Evolutionary conservation across 163 green algal genomes (phyloP), one percentile per base, ranked within the genome.

Genomic region (Trebouxiophyceae sp.): DNA sequence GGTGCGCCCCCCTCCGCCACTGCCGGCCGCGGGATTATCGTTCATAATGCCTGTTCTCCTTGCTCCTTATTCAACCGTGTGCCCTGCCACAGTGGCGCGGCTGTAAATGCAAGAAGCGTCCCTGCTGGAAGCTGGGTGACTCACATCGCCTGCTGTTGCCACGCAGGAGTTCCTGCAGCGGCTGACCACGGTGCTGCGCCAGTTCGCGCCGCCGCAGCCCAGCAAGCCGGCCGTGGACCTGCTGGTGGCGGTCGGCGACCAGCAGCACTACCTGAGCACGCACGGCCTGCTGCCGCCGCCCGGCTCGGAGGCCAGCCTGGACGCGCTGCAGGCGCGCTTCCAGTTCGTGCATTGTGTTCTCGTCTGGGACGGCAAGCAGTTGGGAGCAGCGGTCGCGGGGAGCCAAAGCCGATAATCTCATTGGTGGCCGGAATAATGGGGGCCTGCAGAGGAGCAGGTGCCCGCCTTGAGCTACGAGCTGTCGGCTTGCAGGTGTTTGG

Each of bases 211-310:
- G 7, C 78, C 75, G 5, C 77, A 80, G 34, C 87, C 86, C 28
- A 86, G 73, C 6, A 57, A 70, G 26, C 60, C 74, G 3, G 86
- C 87, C 1, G 85, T 93, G 31, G 75, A 84, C 60, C 70, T 94
- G 71, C 79, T 93, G 60, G 82, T 87, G 16, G 77, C 79, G 5
- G 83, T 90, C 1, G 84, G 84, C 29, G 54, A 78, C 60, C 76
- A 86, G 68, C 82, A 89, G 74, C 46, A 77, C 33, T 86, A 77
- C 64, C 63, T 70, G 8, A 3, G 56, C 32, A 59, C 12, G 22
- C 72, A 82, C 62, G 67, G 60, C 59, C 66, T 88, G 59, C 66
- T 76, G 44, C 67, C 78, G 16, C 75, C 77, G 1, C 69, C 65
- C 23, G 80, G 76, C 54, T 77, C 86, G 50, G 66, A 71, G 2